Evolutionary conservation across 306 rosid genomes (phyloP), one percentile per base, ranked within the genome.

Genomic region (Cicer yamashitae): DNA sequence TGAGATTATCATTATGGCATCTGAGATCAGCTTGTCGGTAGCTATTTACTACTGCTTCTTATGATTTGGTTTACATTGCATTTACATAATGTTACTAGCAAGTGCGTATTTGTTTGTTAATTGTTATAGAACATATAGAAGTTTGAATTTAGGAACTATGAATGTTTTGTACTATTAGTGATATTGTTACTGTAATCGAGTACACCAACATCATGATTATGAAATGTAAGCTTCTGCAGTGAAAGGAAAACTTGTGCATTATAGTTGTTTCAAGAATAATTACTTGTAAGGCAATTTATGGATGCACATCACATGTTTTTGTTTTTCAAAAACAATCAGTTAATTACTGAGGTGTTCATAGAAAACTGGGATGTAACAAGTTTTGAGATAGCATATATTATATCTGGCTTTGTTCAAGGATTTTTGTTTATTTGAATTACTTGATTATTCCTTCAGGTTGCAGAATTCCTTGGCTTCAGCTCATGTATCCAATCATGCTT

Each of bases 401-500:
- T 70, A 47, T 59, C 60, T 64, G 22, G 8, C 67, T 78, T 61
- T 70, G 51, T 12, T 47, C 15, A 50, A 17, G 11, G 40, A 71
- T 60, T 46, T 71, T 8, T 53, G 47, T 66, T 30, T 46, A 1
- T 40, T 41, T 11, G 70, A 57, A 14, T 67, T 12, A 47, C 25
- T 43, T 34, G 61, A 61, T 39, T 43, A 10, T 79, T 74, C 13
- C 82, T 78, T 81, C 85, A 94, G 98, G 86, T 90, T 64, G 97
- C 98, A 15, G 97, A 91, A 79, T 80, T 82, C 70, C 86, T 94
- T 61, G 96, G 91, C 73, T 94, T 91, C 87, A 84, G 77, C 85
- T 81, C 88, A 10, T 91, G 98, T 83, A 86, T 91, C 77, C 85
- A 87, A 79, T 90, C 97, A 73, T 91, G 97, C 82, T 84, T 94